phyloP scores from a whole-genome alignment of 768 basidiomycete genomes.

The Pleurotus tuoliensis region DNA sequence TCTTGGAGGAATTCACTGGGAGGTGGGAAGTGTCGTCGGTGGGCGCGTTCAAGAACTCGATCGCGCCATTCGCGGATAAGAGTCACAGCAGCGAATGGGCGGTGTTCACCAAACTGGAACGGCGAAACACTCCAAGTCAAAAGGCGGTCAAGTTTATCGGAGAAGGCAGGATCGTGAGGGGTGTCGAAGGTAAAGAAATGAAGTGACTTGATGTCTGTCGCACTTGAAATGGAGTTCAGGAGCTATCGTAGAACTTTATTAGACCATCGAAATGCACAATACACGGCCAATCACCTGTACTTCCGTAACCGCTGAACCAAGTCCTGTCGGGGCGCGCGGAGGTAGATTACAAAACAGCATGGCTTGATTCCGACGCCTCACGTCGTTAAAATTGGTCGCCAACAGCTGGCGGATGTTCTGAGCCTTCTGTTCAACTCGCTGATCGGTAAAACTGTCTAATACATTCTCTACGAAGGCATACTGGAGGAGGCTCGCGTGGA shows the following conservation, averaged over 20 bases:
- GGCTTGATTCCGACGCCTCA: constrained; percentile 75
- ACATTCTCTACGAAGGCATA: constrained; percentile 44
- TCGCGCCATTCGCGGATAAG: constrained; percentile 63
- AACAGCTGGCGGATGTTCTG: constrained; percentile 46
- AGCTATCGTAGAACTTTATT: constrained; percentile 36
- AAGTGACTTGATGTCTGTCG: constrained; percentile 56
- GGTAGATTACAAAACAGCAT: constrained; percentile 71
- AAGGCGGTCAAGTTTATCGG: constrained; percentile 68
- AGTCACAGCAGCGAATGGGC: constrained; percentile 71
- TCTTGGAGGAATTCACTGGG: constrained; percentile 70
- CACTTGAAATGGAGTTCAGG: constrained; percentile 70
- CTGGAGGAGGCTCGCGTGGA: constrained; percentile 43
- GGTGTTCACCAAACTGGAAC: constrained; percentile 78
- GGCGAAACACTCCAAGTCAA: constrained; percentile 81
- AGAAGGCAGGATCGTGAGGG: constrained; percentile 41
- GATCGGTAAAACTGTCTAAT: constrained; percentile 23
- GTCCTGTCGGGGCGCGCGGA: constrained; percentile 51
- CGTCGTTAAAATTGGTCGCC: constrained; percentile 59
- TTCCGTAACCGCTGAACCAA: constrained; percentile 57
- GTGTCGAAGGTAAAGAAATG: constrained; percentile 51
- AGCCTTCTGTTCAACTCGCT: constrained; percentile 33
- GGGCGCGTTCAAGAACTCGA: constrained; percentile 57
- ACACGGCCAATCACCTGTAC: constrained; percentile 34
- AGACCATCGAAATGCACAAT: not conserved
- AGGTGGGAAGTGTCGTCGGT: constrained; percentile 54